A percentile compares a stretch with the other conserved stretches of the same genome.
Conservation (phyloP, 306 rosid genomes). For the Cicer judaicum region DNA sequence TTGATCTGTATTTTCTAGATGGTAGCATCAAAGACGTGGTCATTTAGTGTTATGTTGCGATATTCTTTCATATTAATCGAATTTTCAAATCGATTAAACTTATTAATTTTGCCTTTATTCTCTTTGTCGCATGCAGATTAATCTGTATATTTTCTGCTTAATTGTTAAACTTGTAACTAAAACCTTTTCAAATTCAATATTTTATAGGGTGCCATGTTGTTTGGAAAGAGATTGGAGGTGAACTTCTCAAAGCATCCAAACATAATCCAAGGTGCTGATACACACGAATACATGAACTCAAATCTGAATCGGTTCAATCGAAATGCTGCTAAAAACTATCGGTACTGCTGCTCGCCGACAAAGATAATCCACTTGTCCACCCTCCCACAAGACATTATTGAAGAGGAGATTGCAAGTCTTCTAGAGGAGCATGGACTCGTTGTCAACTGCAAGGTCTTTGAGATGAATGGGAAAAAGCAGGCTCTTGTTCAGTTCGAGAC, state of each 20-base stretch:
- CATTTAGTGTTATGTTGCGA: background rate
- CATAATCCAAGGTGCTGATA: slow-evolving; percentile 93
- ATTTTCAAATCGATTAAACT: background rate
- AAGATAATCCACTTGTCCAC: slow-evolving; percentile 94
- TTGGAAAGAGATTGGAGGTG: slow-evolving; percentile 92
- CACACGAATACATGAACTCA: slow-evolving; percentile 84
- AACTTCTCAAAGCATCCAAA: slow-evolving; percentile 91
- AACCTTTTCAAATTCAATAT: slow-evolving; percentile 23
- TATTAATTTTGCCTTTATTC: too few relatives aligned
- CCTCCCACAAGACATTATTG: slow-evolving; percentile 84
- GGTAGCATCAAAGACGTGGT: slow-evolving; percentile 5
- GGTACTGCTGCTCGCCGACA: slow-evolving; percentile 97
- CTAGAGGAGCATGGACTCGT: slow-evolving; percentile 83
- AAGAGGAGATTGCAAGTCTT: slow-evolving; percentile 82
- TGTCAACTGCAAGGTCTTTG: slow-evolving; percentile 80
- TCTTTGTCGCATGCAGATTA: slow-evolving; percentile 16
- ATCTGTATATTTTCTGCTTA: slow-evolving; percentile 12
- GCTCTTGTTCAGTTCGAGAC: slow-evolving; percentile 85
- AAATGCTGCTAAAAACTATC: slow-evolving; percentile 96
- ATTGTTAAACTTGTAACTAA: slow-evolving; percentile 2
- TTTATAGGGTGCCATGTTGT: slow-evolving; percentile 76
- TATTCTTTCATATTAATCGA: background rate
- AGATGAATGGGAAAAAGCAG: slow-evolving; percentile 99
- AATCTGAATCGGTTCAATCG: slow-evolving; percentile 98
- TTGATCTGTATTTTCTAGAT: slow-evolving; percentile 18